These are phyloP conservation scores for Senna siamea DNA, from an alignment of 306 rosid genomes.

Conservation along the genomic window DNA sequence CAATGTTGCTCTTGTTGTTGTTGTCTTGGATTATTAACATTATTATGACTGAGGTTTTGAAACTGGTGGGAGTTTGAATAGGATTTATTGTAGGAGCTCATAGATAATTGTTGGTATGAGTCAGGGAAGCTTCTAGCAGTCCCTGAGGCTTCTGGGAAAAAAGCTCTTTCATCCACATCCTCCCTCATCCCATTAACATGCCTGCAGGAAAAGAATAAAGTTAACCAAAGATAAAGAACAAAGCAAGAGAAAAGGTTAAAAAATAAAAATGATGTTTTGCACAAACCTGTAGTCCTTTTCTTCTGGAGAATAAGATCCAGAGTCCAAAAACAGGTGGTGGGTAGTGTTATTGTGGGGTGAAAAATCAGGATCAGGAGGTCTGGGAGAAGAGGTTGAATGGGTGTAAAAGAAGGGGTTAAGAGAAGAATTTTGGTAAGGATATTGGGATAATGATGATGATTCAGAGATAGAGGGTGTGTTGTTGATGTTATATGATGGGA, in stretches of 20 bases:
- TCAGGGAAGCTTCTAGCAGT: slow-evolving; percentile 57
- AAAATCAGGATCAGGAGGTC: slow-evolving; percentile 58
- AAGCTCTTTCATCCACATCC: slow-evolving; percentile 72
- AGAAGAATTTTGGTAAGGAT: slow-evolving; percentile 55
- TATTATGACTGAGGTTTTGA: slow-evolving; percentile 53
- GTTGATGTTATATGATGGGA: slow-evolving; percentile 44
- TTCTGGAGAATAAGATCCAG: slow-evolving; percentile 62
- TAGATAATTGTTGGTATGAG: slow-evolving; percentile 59
- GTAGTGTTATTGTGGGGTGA: slow-evolving; percentile 54
- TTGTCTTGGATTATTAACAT: slow-evolving; percentile 50
- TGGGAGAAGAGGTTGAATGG: slow-evolving; percentile 63
- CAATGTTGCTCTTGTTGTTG: slow-evolving; percentile 55
- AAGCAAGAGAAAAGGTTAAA: neutral
- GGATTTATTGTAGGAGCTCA: slow-evolving; percentile 58
- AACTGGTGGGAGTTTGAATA: slow-evolving; percentile 61
- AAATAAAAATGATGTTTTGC: neutral
- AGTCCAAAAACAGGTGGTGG: slow-evolving; percentile 70
- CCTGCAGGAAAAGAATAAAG: slow-evolving; percentile 45
- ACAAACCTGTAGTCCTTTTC: slow-evolving; percentile 78
- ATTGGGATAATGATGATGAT: slow-evolving; percentile 41
- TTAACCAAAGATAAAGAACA: neutral
- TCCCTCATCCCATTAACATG: slow-evolving; percentile 67
- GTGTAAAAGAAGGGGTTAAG: slow-evolving; percentile 62
- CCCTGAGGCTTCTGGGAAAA: slow-evolving; percentile 83
- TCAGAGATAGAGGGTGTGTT: slow-evolving; percentile 34